Evolutionary conservation across 345 rosid genomes (phyloP).

Genomic region (Arabidopsis suecica): DNA sequence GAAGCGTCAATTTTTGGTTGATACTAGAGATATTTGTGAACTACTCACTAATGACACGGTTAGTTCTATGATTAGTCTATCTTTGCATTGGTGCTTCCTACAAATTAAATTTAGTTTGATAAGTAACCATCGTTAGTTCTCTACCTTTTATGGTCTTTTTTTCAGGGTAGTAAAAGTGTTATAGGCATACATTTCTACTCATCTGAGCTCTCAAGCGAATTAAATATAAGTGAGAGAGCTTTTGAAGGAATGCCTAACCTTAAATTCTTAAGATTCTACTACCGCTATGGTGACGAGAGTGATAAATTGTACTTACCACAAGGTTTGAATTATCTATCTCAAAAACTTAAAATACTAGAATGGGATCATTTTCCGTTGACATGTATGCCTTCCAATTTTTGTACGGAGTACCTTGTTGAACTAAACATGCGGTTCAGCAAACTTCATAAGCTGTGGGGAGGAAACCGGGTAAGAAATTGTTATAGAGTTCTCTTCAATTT

Average conservation of each 20-base stretch:
- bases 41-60: not conserved
- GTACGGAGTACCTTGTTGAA: not conserved
- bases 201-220: not conserved
- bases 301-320: not conserved
- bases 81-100: not conserved
- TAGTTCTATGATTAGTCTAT: not conserved
- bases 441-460: not conserved
- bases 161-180: conserved; percentile 16
- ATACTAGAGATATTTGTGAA: not conserved
- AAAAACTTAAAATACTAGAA: not conserved
- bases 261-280: not conserved
- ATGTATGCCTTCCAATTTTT: not conserved
- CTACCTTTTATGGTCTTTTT: rapidly evolving
- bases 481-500: no score
- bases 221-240: not conserved
- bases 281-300: not conserved
- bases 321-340: not conserved
- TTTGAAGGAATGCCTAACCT: conserved; percentile 14
- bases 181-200: conserved; percentile 1
- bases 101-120: not conserved
- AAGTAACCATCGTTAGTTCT: not conserved
- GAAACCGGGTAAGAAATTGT: not conserved
- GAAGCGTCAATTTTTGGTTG: not conserved
- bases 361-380: not conserved
- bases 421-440: not conserved